These are phyloP conservation scores for Phytophthora hybrid DNA, from an alignment of 352 stramenopile genomes.

Conservation along the genomic window DNA sequence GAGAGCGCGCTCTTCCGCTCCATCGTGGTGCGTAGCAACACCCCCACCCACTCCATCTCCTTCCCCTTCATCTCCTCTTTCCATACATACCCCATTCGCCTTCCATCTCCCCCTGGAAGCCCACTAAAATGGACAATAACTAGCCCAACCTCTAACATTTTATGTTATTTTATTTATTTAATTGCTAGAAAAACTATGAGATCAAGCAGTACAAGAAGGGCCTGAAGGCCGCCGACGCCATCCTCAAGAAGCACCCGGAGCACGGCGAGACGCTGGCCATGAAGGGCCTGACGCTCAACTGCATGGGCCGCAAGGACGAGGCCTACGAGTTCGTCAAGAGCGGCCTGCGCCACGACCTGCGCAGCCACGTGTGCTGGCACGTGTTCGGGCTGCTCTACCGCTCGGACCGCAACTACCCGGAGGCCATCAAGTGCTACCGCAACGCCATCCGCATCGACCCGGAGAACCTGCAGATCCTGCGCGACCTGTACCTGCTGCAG, in stretches of 20 bases:
- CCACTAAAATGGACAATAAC: constrained; percentile 3
- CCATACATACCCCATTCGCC: not conserved
- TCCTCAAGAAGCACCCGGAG: constrained; percentile 98
- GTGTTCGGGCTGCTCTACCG: constrained; percentile 98
- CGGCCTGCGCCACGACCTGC: constrained; percentile 93
- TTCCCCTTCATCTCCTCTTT: not conserved
- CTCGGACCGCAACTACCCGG: constrained; percentile 96
- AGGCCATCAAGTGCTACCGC: constrained; percentile 99
- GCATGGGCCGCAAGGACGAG: constrained; percentile 95
- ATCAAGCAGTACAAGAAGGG: constrained; percentile 99
- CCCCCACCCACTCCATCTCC: not conserved
- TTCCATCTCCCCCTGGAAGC: not conserved
- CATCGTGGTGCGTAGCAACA: constrained; percentile 83
- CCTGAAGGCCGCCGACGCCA: constrained; percentile 94
- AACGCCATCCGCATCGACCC: constrained; percentile 96
- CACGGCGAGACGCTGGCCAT: constrained; percentile 98
- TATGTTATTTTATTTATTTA: constrained; percentile 10
- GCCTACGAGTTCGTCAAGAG: constrained; percentile 97
- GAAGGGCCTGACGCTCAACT: constrained; percentile 97
- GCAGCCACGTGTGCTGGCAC: constrained; percentile 98
- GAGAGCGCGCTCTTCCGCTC: constrained; percentile 96
- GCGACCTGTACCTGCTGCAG: constrained; percentile 97
- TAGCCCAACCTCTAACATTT: not conserved
- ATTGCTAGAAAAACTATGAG: constrained; percentile 95
- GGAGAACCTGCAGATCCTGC: constrained; percentile 98